Evolutionary conservation across 805 yeast species (phyloP), one percentile per base, ranked within the genome.

Genomic region (Saturnispora sekii): DNA sequence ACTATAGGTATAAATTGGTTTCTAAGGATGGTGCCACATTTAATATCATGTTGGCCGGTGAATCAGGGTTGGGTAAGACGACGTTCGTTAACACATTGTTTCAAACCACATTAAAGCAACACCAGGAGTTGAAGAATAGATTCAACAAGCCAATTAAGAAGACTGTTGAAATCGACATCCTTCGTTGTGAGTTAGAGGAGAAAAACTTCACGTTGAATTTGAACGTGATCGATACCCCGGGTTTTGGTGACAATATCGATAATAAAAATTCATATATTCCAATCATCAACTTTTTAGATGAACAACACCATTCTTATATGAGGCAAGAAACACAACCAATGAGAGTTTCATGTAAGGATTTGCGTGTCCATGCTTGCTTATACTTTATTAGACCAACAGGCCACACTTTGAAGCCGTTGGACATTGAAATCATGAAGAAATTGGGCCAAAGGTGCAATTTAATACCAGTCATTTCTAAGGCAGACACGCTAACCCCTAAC

Each of bases 381-480:
- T 89, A 88, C 66, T 88, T 89, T 60, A 82, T 89, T 51, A 79
- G 90, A 59, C 97, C 97, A 38, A 84, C 94, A 1, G 95, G 94
- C 16, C 95, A 86, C 60, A 78, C 88, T 33, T 71, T 89, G 55
- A 81, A 83, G 60, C 95, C 95, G 7, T 68, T 89, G 54, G 97
- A 89, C 65, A 81, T 89, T 51, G 87, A 79, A 62, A 80, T 84
- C 35, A 86, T 89, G 96, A 83, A 84, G 65, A 79, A 82, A 56
- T 67, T 89, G 46, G 76, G 86, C 34, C 70, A 81, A 11, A 73
- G 95, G 53, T 94, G 84, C 38, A 89, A 88, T 63, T 72, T 89
- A 65, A 83, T 89, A 50, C 97, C 96, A 1, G 77, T 89, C 35
- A 84, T 89, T 61, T 86, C 94, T 48, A 86, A 86, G 60, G 74